Evolutionary conservation across 495 filamentous ascomycete genomes (phyloP).

Genomic region (Astrothelium macrocarpum): DNA sequence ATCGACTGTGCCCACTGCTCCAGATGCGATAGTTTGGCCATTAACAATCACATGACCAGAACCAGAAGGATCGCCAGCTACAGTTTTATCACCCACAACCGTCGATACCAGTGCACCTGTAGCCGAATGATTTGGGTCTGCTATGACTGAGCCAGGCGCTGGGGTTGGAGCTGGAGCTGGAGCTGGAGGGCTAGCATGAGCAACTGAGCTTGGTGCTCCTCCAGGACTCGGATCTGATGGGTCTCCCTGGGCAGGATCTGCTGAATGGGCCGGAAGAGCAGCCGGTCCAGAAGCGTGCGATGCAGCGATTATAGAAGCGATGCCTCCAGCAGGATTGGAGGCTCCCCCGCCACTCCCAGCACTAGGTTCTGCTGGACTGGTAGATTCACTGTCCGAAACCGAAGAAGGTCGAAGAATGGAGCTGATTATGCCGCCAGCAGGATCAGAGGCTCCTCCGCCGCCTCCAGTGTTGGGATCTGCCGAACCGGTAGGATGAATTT

Average conservation of each 20-base stretch:
- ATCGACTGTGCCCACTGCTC: not conserved
- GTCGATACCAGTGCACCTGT: not conserved
- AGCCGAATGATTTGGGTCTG: not conserved
- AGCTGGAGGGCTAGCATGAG: not conserved
- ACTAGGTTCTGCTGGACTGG: not conserved
- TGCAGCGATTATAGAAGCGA: not conserved
- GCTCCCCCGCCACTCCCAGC: not conserved
- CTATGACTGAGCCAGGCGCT: not conserved
- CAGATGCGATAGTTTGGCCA: not conserved
- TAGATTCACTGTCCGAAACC: too few relatives aligned
- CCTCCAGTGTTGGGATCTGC: not conserved
- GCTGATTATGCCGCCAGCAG: not conserved
- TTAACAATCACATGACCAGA: not conserved
- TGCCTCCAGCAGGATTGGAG: not conserved
- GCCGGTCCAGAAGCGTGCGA: not conserved
- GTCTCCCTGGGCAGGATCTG: not conserved
- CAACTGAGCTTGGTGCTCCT: not conserved
- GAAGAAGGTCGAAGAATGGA: too few relatives aligned
- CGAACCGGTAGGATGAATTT: not conserved
- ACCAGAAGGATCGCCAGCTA: not conserved
- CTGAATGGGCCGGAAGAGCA: not conserved
- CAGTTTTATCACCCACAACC: not conserved
- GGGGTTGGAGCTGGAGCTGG: not conserved
- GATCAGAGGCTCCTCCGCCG: not conserved
- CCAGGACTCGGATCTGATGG: not conserved